These are phyloP conservation scores for Breynia disticha DNA, from an alignment of 441 rosid species.

Conservation along the genomic window DNA sequence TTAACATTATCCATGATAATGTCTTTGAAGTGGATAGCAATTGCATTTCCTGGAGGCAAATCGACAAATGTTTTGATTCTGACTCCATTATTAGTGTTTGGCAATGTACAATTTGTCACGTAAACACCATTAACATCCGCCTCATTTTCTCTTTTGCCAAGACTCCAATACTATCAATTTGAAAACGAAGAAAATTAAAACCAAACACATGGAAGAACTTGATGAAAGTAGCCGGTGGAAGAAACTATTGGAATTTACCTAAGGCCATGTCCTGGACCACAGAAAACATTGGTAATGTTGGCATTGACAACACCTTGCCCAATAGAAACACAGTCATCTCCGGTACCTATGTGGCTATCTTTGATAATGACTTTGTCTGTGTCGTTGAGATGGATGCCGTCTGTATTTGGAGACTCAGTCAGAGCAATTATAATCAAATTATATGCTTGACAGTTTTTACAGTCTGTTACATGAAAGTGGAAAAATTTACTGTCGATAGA, in stretches of 20 bases:
- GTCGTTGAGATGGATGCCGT: conserved; percentile 83
- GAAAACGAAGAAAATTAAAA: background rate
- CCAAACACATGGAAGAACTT: background rate
- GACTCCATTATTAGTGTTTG: conserved; percentile 43
- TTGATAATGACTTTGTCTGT: no score
- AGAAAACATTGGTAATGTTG: conserved; percentile 37
- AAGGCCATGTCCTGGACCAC: conserved; percentile 85
- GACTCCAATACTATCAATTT: conserved; percentile 59
- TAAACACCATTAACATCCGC: conserved; percentile 59
- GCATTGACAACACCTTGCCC: conserved; percentile 16
- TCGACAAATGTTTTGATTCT: conserved; percentile 75
- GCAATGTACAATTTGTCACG: conserved; percentile 39
- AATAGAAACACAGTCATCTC: background rate
- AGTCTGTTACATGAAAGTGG: conserved; percentile 15
- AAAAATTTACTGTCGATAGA: conserved; percentile 22
- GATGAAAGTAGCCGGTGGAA: background rate
- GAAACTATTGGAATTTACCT: conserved; percentile 27
- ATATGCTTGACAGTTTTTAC: background rate
- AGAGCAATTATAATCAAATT: conserved; percentile 49
- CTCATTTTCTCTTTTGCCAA: conserved; percentile 54
- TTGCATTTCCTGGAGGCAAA: conserved; percentile 40
- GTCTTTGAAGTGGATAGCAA: conserved; percentile 39
- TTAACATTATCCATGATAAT: conserved; percentile 49
- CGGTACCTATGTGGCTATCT: conserved; percentile 20
- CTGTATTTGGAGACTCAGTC: conserved; percentile 46